A percentile compares a stretch with the other conserved stretches of the same genome.
phyloP scores from a whole-genome alignment of 2,329 filamentous ascomycete genomes.

The Aspergillus eucalypticola region DNA sequence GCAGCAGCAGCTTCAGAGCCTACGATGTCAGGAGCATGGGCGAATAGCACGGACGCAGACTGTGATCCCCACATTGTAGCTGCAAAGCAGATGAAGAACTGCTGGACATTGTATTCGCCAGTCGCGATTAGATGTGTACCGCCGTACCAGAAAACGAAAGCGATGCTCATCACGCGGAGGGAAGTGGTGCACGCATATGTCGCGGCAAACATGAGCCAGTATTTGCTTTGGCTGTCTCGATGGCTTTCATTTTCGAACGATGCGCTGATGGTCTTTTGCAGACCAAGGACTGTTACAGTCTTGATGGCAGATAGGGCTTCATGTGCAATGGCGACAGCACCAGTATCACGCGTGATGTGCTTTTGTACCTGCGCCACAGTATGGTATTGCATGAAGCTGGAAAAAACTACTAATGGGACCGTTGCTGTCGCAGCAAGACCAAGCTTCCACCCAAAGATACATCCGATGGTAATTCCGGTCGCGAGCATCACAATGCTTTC shows the following conservation, averaged over 20 bases:
- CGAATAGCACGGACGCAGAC: constrained; percentile 25
- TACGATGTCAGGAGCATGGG: constrained; percentile 14
- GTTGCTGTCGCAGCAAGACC: constrained; percentile 10
- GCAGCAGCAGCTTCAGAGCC: constrained; percentile 8
- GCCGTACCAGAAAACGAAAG: constrained; percentile 65
- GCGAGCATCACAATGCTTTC: constrained; percentile 10
- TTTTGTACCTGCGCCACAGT: constrained; percentile 1
- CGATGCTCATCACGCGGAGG: constrained; percentile 26
- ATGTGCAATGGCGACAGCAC: constrained; percentile 2
- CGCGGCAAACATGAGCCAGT: constrained; percentile 27
- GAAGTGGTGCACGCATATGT: constrained; percentile 27
- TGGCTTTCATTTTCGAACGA: neutral
- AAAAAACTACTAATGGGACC: constrained; percentile 7
- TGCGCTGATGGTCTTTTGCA: constrained; percentile 5
- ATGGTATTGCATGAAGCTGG: constrained; percentile 6
- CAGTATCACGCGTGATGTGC: neutral
- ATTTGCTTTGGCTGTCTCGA: constrained; percentile 24
- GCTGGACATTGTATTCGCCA: constrained; percentile 44
- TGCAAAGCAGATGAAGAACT: constrained; percentile 50
- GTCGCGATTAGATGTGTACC: constrained; percentile 53
- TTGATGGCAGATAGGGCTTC: constrained; percentile 11
- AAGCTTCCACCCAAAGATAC: constrained; percentile 14
- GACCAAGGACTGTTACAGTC: constrained; percentile 11
- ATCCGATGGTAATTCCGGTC: neutral
- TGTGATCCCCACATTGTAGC: constrained; percentile 40